Conservation (phyloP, 1,139 yeast species). For the Williopsis jadinii region DNA sequence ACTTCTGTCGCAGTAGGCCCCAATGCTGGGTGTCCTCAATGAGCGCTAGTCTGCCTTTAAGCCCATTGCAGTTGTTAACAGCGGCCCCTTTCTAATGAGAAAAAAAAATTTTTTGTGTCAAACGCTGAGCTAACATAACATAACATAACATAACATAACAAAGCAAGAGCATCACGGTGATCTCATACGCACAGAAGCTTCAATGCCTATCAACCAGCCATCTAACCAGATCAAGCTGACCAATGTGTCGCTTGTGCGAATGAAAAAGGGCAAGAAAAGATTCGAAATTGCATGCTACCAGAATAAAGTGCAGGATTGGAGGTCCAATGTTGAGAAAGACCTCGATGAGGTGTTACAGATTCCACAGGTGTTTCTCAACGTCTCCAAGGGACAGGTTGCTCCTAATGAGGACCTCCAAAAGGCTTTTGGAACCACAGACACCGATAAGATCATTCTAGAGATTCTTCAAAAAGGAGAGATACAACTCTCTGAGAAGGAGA, state of each 20-base stretch:
- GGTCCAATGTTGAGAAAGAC: slow-evolving; percentile 85
- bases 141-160: no score
- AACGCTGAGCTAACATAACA: no score
- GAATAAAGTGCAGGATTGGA: slow-evolving; percentile 93
- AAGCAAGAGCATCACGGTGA: no score
- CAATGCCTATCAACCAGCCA: slow-evolving; percentile 77
- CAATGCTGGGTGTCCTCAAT: no score
- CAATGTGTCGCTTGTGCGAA: slow-evolving; percentile 85
- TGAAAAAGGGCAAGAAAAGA: slow-evolving; percentile 84
- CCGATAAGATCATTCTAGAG: slow-evolving; percentile 67
- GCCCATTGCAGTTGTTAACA: no score
- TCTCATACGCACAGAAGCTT: no score
- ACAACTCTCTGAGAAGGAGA: slow-evolving; percentile 89
- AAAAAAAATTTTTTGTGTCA: no score
- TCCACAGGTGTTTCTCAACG: slow-evolving; percentile 90
- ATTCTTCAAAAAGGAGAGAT: slow-evolving; percentile 88
- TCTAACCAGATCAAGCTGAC: slow-evolving; percentile 82
- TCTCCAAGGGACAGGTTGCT: slow-evolving; percentile 92
- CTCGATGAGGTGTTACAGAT: slow-evolving; percentile 93
- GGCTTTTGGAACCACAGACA: slow-evolving; percentile 70
- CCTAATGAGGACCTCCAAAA: slow-evolving; percentile 74
- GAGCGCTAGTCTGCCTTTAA: no score
- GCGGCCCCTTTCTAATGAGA: no score
- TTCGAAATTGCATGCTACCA: slow-evolving; percentile 96
- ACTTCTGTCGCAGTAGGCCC: no score